A percentile compares a stretch with the other conserved stretches of the same genome.
Conservation (phyloP, 2,329 filamentous ascomycete species). For the Ophiostoma himal-ulmi region DNA sequence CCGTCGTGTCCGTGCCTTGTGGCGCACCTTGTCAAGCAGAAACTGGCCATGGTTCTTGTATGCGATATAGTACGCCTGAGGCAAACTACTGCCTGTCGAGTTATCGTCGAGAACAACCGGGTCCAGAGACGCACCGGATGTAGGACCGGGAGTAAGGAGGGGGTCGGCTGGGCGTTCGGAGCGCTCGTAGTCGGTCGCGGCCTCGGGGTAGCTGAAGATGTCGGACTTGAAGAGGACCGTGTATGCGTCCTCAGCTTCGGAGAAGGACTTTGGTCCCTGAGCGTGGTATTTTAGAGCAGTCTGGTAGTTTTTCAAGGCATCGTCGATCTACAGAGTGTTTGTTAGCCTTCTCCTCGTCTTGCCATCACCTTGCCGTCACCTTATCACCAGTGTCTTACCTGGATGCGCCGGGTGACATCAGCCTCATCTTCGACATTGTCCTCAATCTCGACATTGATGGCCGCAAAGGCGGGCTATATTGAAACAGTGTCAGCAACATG, state of each 20-base stretch:
- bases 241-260: conserved; percentile 76
- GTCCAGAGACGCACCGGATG: conserved; percentile 48
- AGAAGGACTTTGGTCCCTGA: conserved; percentile 70
- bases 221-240: conserved; percentile 80
- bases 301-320: conserved; percentile 92
- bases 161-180: conserved; percentile 45
- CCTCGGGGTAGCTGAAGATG: conserved; percentile 88
- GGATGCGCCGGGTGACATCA: conserved; percentile 91
- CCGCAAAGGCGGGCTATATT: conserved; percentile 62
- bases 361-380: background rate
- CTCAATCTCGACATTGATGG: conserved; percentile 91
- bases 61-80: conserved; percentile 84
- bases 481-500: conserved; percentile 13
- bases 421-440: conserved; percentile 85
- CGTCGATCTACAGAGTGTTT: conserved; percentile 63
- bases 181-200: conserved; percentile 74
- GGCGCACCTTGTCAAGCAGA: conserved; percentile 65
- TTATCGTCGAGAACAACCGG: conserved; percentile 60
- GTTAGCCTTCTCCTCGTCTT: background rate
- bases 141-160: conserved; percentile 38
- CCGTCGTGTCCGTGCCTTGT: conserved; percentile 38
- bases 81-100: conserved; percentile 70
- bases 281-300: conserved; percentile 85
- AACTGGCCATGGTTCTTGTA: conserved; percentile 97
- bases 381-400: conserved; percentile 40